Evolutionary conservation across 2,329 filamentous ascomycete species (phyloP).

Genomic region (Colletotrichum truncatum): DNA sequence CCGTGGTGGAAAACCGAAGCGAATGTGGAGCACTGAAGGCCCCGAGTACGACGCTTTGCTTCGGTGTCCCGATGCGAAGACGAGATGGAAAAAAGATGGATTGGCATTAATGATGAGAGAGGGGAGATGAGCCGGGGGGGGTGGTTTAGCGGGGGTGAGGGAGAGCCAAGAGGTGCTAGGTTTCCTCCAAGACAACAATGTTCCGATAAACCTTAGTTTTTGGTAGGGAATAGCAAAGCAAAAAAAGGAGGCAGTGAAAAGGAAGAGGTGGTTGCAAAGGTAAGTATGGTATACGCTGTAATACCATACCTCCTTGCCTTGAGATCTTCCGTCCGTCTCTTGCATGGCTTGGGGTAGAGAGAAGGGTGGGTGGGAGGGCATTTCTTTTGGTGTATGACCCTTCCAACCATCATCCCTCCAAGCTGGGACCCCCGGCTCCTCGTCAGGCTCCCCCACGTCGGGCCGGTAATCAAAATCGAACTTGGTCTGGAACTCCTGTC

Average conservation of each 20-base stretch:
- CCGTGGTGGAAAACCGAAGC: background rate
- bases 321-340: background rate
- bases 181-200: background rate
- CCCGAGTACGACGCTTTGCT: background rate
- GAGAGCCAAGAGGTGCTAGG: background rate
- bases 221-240: background rate
- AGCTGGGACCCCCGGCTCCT: background rate
- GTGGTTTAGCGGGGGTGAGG: background rate
- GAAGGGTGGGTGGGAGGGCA: too few relatives aligned
- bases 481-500: constrained; percentile 24
- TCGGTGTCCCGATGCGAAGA: background rate
- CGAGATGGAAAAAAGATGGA: background rate
- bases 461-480: constrained; percentile 23
- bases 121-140: background rate
- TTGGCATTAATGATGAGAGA: background rate
- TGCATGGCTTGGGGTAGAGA: background rate
- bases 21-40: too few relatives aligned
- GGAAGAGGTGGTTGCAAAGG: background rate
- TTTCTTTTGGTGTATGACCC: too few relatives aligned
- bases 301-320: background rate
- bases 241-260: background rate
- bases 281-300: background rate
- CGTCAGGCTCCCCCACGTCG: constrained; percentile 18
- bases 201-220: constrained; percentile 9
- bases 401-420: background rate